These are phyloP conservation scores for Metschnikowia bowlesiae DNA, from an alignment of 805 yeast species.

Conservation along the genomic window DNA sequence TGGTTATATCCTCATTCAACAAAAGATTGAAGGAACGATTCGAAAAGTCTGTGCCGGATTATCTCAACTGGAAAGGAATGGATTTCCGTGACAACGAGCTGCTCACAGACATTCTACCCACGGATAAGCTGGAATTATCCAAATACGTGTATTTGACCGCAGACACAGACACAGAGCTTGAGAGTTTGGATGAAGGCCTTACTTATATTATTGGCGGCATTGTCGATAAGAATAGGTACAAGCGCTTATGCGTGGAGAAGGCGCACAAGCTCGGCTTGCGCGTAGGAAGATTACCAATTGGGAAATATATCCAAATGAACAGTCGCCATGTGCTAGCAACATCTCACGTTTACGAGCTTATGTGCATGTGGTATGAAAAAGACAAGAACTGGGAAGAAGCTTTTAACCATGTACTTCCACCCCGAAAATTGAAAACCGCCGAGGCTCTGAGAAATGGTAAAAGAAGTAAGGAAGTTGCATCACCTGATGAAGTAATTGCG, in stretches of 20 bases:
- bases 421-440: conserved; percentile 47
- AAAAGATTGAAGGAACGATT: conserved; percentile 65
- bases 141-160: conserved; percentile 73
- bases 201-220: conserved; percentile 93
- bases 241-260: conserved; percentile 72
- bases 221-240: conserved; percentile 91
- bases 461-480: not conserved
- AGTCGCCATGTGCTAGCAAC: conserved; percentile 91
- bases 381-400: conserved; percentile 78
- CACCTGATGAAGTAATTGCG: not conserved
- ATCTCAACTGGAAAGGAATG: conserved; percentile 65
- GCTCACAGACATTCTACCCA: conserved; percentile 27
- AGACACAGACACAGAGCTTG: conserved; percentile 71
- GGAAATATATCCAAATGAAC: conserved; percentile 71
- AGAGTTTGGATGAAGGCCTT: conserved; percentile 57
- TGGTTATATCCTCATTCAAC: conserved; percentile 61
- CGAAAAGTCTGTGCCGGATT: conserved; percentile 55
- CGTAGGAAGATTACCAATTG: conserved; percentile 82
- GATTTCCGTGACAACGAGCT: conserved; percentile 39
- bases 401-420: conserved; percentile 83
- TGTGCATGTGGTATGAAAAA: conserved; percentile 71
- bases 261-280: conserved; percentile 68
- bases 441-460: conserved; percentile 1
- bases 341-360: conserved; percentile 87
- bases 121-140: conserved; percentile 26